These are phyloP conservation scores for Mortierella sp. DNA, from an alignment of 371 early-diverging fungal genomes.

Conservation along the genomic window DNA sequence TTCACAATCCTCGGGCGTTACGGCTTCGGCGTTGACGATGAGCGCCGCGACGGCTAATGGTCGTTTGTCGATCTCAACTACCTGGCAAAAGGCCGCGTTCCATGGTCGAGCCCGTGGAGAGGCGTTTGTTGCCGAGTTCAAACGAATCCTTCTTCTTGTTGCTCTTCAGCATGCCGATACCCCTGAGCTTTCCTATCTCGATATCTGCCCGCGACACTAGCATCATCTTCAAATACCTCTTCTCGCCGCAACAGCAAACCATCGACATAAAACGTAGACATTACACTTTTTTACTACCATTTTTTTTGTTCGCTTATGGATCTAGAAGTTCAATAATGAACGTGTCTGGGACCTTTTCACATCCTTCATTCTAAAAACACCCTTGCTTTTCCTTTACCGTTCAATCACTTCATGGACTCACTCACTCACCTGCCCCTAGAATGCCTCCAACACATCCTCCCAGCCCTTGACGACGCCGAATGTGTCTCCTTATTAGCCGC, in stretches of 20 bases:
- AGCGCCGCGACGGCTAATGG: constrained; percentile 41
- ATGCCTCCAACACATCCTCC: neutral
- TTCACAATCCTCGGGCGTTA: constrained; percentile 45
- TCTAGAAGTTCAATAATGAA: too few species aligned
- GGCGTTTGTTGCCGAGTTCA: constrained; percentile 27
- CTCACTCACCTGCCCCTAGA: neutral
- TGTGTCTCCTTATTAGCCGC: neutral
- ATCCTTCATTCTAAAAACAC: too few species aligned
- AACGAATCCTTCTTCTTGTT: constrained; percentile 30
- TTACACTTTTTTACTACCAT: neutral
- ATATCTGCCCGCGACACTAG: neutral
- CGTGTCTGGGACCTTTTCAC: neutral
- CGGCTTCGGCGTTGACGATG: constrained; percentile 46
- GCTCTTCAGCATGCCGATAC: neutral
- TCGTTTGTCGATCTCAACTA: constrained; percentile 23
- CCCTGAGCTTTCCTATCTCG: neutral
- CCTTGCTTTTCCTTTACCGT: neutral
- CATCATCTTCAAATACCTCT: neutral
- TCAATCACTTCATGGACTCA: neutral
- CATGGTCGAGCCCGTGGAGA: constrained; percentile 30
- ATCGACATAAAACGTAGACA: neutral
- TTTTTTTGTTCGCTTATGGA: neutral
- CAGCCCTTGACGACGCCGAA: neutral
- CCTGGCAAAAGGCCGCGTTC: constrained; percentile 50
- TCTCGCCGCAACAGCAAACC: neutral